Conservation (phyloP, 2,329 filamentous ascomycete genomes). For the Alternaria sp. region DNA sequence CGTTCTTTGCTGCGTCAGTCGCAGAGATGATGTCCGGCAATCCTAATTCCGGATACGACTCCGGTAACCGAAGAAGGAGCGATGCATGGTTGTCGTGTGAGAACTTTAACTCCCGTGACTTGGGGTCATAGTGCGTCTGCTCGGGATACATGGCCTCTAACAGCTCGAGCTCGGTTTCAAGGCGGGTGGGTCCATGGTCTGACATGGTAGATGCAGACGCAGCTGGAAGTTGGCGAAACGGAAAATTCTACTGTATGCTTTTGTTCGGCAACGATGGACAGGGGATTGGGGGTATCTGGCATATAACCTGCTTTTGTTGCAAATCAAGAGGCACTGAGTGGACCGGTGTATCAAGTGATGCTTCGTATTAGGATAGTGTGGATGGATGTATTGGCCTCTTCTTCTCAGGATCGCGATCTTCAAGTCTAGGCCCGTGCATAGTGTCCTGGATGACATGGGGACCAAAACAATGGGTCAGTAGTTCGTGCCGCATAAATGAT, state of each 20-base stretch:
- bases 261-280: neutral
- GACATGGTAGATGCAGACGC: slow-evolving; percentile 16
- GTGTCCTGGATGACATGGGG: neutral
- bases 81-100: slow-evolving; percentile 28
- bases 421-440: slow-evolving; percentile 3
- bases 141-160: slow-evolving; percentile 57
- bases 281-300: neutral
- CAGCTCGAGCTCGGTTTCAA: slow-evolving; percentile 52
- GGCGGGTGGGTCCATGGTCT: slow-evolving; percentile 26
- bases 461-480: slow-evolving; percentile 4
- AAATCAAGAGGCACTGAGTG: slow-evolving; percentile 2
- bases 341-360: slow-evolving; percentile 8
- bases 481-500: slow-evolving; percentile 11
- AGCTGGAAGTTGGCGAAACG: neutral
- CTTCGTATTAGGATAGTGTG: neutral
- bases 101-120: slow-evolving; percentile 53
- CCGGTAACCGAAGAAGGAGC: slow-evolving; percentile 52
- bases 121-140: slow-evolving; percentile 46
- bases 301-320: slow-evolving; percentile 4
- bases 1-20: slow-evolving; percentile 44
- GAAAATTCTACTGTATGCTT: neutral
- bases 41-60: slow-evolving; percentile 48
- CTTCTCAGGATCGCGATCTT: slow-evolving; percentile 12
- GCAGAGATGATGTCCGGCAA: slow-evolving; percentile 53
- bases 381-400: slow-evolving; percentile 8